Percentiles rank a stretch among this genome's conserved stretches.
Conservation (phyloP, 805 yeast genomes). For the Spathaspora sp. region DNA sequence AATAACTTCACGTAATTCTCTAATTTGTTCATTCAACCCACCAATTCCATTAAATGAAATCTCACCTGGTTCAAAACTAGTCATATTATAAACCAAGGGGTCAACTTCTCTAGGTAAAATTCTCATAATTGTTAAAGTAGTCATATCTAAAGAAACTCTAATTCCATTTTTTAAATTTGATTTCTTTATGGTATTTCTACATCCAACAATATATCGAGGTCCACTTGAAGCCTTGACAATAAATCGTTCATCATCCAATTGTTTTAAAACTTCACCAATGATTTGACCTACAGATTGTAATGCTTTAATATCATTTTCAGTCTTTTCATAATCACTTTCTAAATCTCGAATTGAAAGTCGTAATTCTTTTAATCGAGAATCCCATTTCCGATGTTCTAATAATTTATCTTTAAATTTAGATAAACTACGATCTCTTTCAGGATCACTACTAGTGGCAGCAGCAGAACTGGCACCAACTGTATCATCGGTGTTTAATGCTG, state of each 20-base stretch:
- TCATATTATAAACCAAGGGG: constrained; percentile 97
- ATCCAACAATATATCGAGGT: constrained; percentile 96
- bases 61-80: constrained; percentile 96
- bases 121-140: constrained; percentile 96
- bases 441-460: constrained; percentile 33
- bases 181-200: constrained; percentile 87
- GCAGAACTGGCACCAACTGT: constrained; percentile 10
- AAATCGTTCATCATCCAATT: constrained; percentile 88
- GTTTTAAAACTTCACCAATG: constrained; percentile 95
- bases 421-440: constrained; percentile 76
- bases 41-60: constrained; percentile 93
- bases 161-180: constrained; percentile 86
- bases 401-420: constrained; percentile 78
- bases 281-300: constrained; percentile 96
- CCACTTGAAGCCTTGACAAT: constrained; percentile 97
- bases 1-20: constrained; percentile 95
- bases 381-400: constrained; percentile 92
- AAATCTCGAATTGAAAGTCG: constrained; percentile 79
- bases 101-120: constrained; percentile 96
- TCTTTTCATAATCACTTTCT: constrained; percentile 81
- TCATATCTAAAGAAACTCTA: constrained; percentile 95
- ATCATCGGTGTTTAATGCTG: constrained; percentile 51
- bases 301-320: constrained; percentile 96
- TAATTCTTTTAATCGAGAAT: constrained; percentile 80
- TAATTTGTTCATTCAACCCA: constrained; percentile 91